Percentiles rank a stretch among this genome's conserved stretches.
These are phyloP conservation scores for Beauveria australis DNA, from an alignment of 2,329 filamentous ascomycete species.

Conservation along the genomic window DNA sequence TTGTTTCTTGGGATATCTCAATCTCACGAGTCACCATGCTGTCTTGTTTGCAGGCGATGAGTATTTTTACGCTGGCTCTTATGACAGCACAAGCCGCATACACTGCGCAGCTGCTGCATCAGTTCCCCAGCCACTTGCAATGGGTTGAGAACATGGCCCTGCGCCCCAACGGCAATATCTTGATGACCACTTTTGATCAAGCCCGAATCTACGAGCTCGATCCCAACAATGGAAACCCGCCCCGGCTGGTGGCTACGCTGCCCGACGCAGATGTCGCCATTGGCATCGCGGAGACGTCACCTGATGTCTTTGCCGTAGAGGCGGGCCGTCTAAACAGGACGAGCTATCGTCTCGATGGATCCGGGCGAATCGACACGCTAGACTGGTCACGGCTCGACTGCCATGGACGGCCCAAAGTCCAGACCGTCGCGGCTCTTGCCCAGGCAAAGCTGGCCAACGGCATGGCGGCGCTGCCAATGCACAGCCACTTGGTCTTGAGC, in stretches of 20 bases:
- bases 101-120: slow-evolving; percentile 5
- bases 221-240: background rate
- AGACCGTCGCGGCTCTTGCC: slow-evolving; percentile 11
- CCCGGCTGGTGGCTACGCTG: slow-evolving; percentile 12
- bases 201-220: slow-evolving; percentile 13
- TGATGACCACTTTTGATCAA: slow-evolving; percentile 14
- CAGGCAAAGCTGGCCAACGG: slow-evolving; percentile 16
- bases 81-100: background rate
- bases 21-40: background rate
- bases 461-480: slow-evolving; percentile 14
- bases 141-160: slow-evolving; percentile 18
- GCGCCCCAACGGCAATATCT: slow-evolving; percentile 14
- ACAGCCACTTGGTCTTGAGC: slow-evolving; percentile 15
- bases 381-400: background rate
- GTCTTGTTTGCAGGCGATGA: background rate
- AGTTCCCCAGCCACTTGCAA: slow-evolving; percentile 13
- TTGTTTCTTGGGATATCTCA: too few species aligned
- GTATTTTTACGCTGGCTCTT: background rate
- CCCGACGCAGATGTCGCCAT: slow-evolving; percentile 10
- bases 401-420: background rate
- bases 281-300: slow-evolving; percentile 16
- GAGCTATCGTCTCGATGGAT: background rate
- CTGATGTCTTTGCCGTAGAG: slow-evolving; percentile 16
- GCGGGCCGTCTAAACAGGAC: slow-evolving; percentile 12
- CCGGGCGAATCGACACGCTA: slow-evolving; percentile 11